Conservation (phyloP, 2,329 filamentous ascomycete species). For the Aspergillus versicolor region DNA sequence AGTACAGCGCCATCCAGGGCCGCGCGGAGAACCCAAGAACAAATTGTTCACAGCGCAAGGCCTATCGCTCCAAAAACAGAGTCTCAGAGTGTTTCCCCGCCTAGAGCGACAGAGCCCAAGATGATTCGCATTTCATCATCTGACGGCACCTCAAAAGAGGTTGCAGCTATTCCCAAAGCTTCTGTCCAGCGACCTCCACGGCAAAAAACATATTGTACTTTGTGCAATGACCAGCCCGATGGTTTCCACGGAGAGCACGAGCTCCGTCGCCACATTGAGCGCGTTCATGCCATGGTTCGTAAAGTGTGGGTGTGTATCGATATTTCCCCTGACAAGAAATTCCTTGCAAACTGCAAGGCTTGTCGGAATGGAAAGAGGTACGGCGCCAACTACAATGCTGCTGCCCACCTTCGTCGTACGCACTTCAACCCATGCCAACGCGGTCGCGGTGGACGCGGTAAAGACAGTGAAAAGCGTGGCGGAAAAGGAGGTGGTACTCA, state of each 20-base stretch:
- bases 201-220: constrained; percentile 67
- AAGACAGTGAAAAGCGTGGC: constrained; percentile 59
- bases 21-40: constrained; percentile 49
- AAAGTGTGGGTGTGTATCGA: constrained; percentile 66
- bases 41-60: constrained; percentile 48
- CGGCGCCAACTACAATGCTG: constrained; percentile 90
- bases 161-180: constrained; percentile 55
- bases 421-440: constrained; percentile 75
- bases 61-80: constrained; percentile 52
- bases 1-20: constrained; percentile 46
- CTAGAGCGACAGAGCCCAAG: constrained; percentile 40
- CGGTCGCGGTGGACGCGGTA: constrained; percentile 54
- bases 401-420: constrained; percentile 80
- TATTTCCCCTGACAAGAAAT: constrained; percentile 58
- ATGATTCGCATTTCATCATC: constrained; percentile 53
- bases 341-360: constrained; percentile 78
- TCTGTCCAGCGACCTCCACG: constrained; percentile 66
- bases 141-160: constrained; percentile 56
- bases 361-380: constrained; percentile 78
- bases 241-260: constrained; percentile 89
- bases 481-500: constrained; percentile 63
- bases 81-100: constrained; percentile 29
- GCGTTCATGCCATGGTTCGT: constrained; percentile 62
- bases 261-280: constrained; percentile 65
- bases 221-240: constrained; percentile 70